These are phyloP conservation scores for Thielaviopsis musarum DNA, from an alignment of 2,329 filamentous ascomycete species.

Conservation along the genomic window DNA sequence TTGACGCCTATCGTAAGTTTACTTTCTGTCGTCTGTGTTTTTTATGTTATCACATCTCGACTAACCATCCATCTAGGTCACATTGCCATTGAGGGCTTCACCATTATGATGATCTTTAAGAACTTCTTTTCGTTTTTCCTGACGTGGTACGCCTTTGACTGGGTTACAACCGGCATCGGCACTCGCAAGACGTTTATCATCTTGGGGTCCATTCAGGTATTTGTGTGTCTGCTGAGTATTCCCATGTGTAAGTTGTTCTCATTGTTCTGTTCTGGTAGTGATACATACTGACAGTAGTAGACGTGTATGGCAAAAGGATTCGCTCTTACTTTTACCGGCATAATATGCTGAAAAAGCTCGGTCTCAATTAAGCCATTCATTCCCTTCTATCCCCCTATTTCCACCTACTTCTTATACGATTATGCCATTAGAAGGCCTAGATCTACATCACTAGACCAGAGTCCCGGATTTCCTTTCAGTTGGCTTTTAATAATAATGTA, in stretches of 20 bases:
- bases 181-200: constrained; percentile 47
- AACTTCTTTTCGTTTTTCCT: constrained; percentile 82
- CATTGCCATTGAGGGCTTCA: constrained; percentile 75
- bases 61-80: constrained; percentile 34
- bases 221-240: constrained; percentile 56
- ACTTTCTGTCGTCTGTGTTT: neutral
- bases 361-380: constrained; percentile 1
- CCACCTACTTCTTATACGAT: neutral
- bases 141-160: constrained; percentile 71
- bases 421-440: neutral
- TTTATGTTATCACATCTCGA: neutral
- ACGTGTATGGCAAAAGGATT: constrained; percentile 63
- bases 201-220: constrained; percentile 62
- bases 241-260: constrained; percentile 52
- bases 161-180: constrained; percentile 49
- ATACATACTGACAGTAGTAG: constrained; percentile 24
- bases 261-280: constrained; percentile 3
- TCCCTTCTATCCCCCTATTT: constrained; percentile 1
- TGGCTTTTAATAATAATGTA: too few species aligned
- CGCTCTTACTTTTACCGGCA: constrained; percentile 60
- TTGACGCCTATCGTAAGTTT: constrained; percentile 71
- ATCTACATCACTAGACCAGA: neutral
- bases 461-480: too few species aligned
- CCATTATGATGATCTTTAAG: constrained; percentile 81
- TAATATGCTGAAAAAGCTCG: constrained; percentile 37